phyloP scores from a whole-genome alignment of 129 eudicot species.

The Pseudognaphalium luteoalbum region DNA sequence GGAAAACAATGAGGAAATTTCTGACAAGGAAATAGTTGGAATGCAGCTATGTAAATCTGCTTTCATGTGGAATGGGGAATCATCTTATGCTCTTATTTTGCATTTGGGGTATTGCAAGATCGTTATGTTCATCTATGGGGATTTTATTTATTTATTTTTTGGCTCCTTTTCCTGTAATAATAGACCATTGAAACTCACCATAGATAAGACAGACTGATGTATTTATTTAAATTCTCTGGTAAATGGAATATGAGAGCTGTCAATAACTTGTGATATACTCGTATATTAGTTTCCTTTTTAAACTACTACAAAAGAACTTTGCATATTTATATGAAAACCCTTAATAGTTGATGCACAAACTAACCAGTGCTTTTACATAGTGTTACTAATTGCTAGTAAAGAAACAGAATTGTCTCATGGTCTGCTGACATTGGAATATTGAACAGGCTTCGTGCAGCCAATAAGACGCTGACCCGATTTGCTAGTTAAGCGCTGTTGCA shows the following conservation, averaged over 20 bases:
- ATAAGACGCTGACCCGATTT: slow-evolving; percentile 50
- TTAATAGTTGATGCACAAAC: not conserved
- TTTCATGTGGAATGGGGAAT: not conserved
- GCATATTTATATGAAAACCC: not conserved
- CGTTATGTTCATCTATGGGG: not conserved
- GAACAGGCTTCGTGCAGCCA: slow-evolving; percentile 63
- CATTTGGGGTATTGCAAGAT: slow-evolving; percentile 9
- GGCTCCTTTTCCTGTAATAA: not conserved
- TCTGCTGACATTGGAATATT: slow-evolving; percentile 22
- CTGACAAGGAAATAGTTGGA: too few species aligned
- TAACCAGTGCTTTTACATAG: not conserved
- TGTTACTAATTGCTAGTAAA: too few species aligned
- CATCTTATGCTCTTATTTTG: not conserved
- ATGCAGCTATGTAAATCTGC: not conserved
- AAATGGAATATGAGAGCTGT: not conserved
- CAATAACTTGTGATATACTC: not conserved
- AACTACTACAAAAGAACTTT: not conserved
- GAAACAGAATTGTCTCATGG: not conserved
- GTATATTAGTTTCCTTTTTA: not conserved
- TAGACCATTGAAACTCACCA: too few species aligned
- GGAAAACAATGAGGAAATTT: too few species aligned
- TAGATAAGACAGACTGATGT: not conserved
- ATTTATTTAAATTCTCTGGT: too few species aligned
- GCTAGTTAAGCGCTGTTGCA: slow-evolving; percentile 79
- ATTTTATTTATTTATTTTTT: not conserved